Base-by-base conservation (phyloP, 1,284 basidiomycete species). In the Trichosporon coremiiforme region DNA sequence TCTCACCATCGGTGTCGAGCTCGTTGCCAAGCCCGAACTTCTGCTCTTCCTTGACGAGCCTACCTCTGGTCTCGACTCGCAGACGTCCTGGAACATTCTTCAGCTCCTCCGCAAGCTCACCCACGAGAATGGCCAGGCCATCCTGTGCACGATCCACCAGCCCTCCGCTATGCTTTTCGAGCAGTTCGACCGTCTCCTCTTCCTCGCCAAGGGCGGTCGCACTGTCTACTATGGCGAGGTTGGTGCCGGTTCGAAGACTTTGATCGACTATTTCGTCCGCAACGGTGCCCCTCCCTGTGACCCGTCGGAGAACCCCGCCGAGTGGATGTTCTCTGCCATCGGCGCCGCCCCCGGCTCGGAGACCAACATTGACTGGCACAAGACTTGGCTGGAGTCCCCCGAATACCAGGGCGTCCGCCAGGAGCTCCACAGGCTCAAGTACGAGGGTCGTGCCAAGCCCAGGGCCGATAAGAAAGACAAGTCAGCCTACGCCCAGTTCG, bases 341-440 rank as follows among this genome's bases (percentile, higher is more conserved):
- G 91, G 91, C 68, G 90, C 90, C 62, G 91, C 91, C 41, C 86
- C 90, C 41, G 86, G 88, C 29, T 76, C 76, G 13, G 69, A 88
- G 86, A 77, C 81, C 66, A 50, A 85, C 87, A 85, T 87, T 50
- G 90, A 93, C 75, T 93, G 91, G 91, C 89, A 90, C 71, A 87
- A 70, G 74, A 81, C 90, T 2, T 92, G 91, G 91, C 79, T 88
- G 36, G 83, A 83, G 74, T 86, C 78, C 63, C 73, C 81, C 6
- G 85, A 87, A 67, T 79, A 80, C 12, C 75, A 75, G 15, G 74
- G 62, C 1, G 83, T 86, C 31, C 79, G 83, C 41, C 73, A 79
- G 2, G 82, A 87, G 70, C 82, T 88, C 20, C 83, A 83, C 38
- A 73, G 74, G 0, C 79, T 86, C 75, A 85, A 85, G 73, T 71